These are phyloP conservation scores for Fusarium marasasianum DNA, from an alignment of 2,329 filamentous ascomycete species.

Conservation along the genomic window DNA sequence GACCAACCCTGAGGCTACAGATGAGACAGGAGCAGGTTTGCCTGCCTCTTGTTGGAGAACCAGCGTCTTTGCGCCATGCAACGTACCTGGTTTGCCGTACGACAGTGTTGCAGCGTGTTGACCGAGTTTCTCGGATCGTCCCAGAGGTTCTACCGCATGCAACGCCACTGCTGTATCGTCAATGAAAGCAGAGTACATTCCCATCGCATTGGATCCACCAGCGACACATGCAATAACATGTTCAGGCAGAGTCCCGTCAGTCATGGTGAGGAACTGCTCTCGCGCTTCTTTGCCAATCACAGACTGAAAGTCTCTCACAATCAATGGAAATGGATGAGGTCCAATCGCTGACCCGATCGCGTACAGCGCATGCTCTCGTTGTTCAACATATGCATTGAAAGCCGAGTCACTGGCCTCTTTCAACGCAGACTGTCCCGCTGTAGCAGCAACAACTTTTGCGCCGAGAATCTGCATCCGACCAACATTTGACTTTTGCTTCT, in stretches of 20 bases:
- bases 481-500: constrained; percentile 14
- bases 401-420: constrained; percentile 12
- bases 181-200: constrained; percentile 1
- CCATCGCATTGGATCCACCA: constrained; percentile 6
- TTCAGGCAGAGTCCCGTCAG: neutral
- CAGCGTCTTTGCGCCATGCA: constrained; percentile 10
- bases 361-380: neutral
- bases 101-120: constrained; percentile 9
- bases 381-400: neutral
- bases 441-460: neutral
- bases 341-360: constrained; percentile 6
- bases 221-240: constrained; percentile 12
- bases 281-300: constrained; percentile 2
- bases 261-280: neutral
- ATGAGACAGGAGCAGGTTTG: neutral
- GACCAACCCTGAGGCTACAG: neutral
- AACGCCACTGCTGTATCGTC: neutral
- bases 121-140: neutral
- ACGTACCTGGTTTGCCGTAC: neutral
- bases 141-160: neutral
- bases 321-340: constrained; percentile 4
- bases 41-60: neutral
- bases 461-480: constrained; percentile 5
- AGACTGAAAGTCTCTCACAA: constrained; percentile 13
- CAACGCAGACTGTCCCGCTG: neutral